Evolutionary conservation across 169 alveolate genomes (phyloP).

Genomic region (Plasmodium gallinaceum): DNA sequence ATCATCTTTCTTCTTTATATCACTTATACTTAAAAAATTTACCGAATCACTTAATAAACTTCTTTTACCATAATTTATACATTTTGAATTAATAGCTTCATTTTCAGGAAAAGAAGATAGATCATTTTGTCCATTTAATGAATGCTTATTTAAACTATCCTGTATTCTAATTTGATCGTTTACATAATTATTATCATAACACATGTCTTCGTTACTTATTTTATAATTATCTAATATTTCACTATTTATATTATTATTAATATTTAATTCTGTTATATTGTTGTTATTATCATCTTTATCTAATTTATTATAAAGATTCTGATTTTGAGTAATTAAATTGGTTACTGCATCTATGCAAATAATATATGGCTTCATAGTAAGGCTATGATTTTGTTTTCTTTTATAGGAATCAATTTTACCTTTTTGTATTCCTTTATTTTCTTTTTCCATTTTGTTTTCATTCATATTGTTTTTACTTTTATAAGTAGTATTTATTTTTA

Average conservation of each 20-base stretch:
- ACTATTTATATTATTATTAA: not conserved
- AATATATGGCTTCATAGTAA: conserved; percentile 69
- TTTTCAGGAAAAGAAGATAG: not conserved
- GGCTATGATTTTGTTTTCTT: conserved; percentile 44
- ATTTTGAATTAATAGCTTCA: not conserved
- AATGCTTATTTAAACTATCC: not conserved
- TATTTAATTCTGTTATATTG: not conserved
- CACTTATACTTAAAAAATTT: not conserved
- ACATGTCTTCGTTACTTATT: not conserved
- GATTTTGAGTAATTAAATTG: not conserved
- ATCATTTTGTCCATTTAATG: not conserved
- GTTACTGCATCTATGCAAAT: conserved; percentile 39
- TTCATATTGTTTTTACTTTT: not conserved
- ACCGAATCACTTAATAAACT: not conserved
- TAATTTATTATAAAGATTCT: not conserved
- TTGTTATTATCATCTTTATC: not conserved
- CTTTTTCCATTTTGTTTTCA: not conserved
- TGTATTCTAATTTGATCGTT: not conserved
- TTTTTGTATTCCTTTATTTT: not conserved
- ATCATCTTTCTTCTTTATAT: not conserved
- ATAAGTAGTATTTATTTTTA: conserved; percentile 28
- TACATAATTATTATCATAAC: not conserved
- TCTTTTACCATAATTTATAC: not conserved
- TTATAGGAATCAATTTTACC: not conserved
- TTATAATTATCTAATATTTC: not conserved